phyloP scores from a whole-genome alignment of 805 yeast species.

The Nakazawaea laoshanensis region DNA sequence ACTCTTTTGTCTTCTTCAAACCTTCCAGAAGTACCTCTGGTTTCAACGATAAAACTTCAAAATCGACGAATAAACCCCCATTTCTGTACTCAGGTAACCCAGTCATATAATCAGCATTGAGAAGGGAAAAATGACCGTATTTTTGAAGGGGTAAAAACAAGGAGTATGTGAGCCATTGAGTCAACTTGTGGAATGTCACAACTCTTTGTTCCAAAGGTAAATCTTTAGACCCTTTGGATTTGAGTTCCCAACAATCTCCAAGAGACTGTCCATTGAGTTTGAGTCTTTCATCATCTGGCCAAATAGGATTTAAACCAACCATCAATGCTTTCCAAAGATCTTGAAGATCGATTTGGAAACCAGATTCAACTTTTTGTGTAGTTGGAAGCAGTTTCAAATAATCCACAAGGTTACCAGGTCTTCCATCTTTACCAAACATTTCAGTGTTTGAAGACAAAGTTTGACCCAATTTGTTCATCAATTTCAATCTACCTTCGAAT shows the following conservation, averaged over 20 bases:
- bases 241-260: constrained; percentile 56
- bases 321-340: constrained; percentile 47
- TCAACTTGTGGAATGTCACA: constrained; percentile 56
- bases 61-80: constrained; percentile 56
- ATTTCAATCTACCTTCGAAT: constrained; percentile 39
- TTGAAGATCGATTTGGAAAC: constrained; percentile 30
- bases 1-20: constrained; percentile 21
- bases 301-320: constrained; percentile 47
- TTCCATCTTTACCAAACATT: constrained; percentile 28
- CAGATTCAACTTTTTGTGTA: constrained; percentile 13
- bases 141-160: constrained; percentile 41
- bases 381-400: constrained; percentile 25
- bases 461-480: constrained; percentile 39
- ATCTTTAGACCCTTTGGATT: constrained; percentile 17
- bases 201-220: constrained; percentile 30
- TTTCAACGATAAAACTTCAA: constrained; percentile 41
- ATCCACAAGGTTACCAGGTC: constrained; percentile 45
- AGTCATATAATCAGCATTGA: constrained; percentile 34
- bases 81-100: constrained; percentile 58
- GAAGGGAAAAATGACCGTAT: constrained; percentile 32
- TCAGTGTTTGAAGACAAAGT: constrained; percentile 30
- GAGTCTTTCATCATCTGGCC: constrained; percentile 53
- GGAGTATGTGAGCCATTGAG: constrained; percentile 63
- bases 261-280: constrained; percentile 39
- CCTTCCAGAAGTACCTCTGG: constrained; percentile 30